phyloP scores from a whole-genome alignment of 495 filamentous ascomycete species.

The Podospora comata region DNA sequence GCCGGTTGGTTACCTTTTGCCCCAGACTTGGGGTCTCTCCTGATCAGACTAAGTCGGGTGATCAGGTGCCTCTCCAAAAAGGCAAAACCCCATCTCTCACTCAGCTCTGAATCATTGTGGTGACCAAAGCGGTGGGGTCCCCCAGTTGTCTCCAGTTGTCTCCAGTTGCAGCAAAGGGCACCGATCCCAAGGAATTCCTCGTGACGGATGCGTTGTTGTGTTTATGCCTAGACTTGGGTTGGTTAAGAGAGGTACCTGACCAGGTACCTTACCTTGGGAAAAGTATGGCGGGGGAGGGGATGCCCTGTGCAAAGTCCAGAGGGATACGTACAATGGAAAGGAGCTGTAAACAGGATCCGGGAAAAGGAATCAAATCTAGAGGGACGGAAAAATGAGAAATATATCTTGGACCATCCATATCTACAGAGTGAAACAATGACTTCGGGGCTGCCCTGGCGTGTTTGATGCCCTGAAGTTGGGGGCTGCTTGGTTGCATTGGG shows the following conservation, averaged over 20 bases:
- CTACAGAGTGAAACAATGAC: background rate
- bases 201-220: conserved; percentile 3
- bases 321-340: background rate
- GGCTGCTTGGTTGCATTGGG: conserved; percentile 6
- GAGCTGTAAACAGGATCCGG: no score
- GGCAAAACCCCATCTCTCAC: background rate
- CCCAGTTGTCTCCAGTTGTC: background rate
- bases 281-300: background rate
- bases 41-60: background rate
- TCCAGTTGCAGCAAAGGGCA: conserved; percentile 2
- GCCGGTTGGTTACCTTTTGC: background rate
- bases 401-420: no score
- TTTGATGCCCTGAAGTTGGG: background rate
- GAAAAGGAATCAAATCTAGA: background rate
- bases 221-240: background rate
- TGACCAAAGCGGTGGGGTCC: background rate
- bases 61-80: background rate
- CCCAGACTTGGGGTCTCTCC: background rate
- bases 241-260: background rate
- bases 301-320: background rate
- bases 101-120: background rate
- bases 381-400: no score
- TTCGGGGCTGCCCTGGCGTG: conserved; percentile 2
- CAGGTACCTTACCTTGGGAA: no score
- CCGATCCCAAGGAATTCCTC: conserved; percentile 1